Conservation (phyloP, 2,329 filamentous ascomycete genomes). For the Epichloe typhina region DNA sequence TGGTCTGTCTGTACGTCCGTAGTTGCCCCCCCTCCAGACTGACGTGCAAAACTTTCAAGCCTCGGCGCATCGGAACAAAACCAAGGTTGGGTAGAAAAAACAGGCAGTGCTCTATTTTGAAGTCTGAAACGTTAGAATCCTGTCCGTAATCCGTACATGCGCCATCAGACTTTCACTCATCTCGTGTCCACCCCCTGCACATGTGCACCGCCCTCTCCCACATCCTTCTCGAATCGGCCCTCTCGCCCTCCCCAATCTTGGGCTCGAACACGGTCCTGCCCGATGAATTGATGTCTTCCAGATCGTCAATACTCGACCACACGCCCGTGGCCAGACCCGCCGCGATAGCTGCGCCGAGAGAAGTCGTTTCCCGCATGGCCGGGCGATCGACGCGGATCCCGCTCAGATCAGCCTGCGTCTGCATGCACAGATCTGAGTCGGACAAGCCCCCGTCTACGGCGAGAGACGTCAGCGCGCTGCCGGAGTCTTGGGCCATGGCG, state of each 20-base stretch:
- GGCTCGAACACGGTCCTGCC: slow-evolving; percentile 61
- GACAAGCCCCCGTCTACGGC: slow-evolving; percentile 84
- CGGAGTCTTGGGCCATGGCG: slow-evolving; percentile 80
- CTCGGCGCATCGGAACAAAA: too few relatives aligned
- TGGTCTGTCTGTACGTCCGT: too few relatives aligned
- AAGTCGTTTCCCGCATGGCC: slow-evolving; percentile 81
- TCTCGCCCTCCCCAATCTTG: slow-evolving; percentile 34
- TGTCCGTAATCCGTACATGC: too few relatives aligned
- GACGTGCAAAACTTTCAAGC: too few relatives aligned
- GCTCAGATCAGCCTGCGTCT: slow-evolving; percentile 77
- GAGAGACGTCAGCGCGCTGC: slow-evolving; percentile 58
- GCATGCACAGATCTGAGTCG: slow-evolving; percentile 82
- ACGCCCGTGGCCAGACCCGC: slow-evolving; percentile 73
- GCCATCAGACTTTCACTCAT: slow-evolving; percentile 6
- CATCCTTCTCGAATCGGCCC: slow-evolving; percentile 29
- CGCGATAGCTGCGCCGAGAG: slow-evolving; percentile 76
- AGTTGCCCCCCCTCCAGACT: too few relatives aligned
- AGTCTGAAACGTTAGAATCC: too few relatives aligned
- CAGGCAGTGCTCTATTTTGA: too few relatives aligned
- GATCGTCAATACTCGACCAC: slow-evolving; percentile 62
- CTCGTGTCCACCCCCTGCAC: slow-evolving; percentile 41
- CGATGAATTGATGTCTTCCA: slow-evolving; percentile 58
- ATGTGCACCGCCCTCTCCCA: slow-evolving; percentile 48
- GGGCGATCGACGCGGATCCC: slow-evolving; percentile 73
- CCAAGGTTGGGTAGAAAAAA: too few relatives aligned